phyloP scores from a whole-genome alignment of 192 early-diverging fungal genomes.

The Podila epicladia region DNA sequence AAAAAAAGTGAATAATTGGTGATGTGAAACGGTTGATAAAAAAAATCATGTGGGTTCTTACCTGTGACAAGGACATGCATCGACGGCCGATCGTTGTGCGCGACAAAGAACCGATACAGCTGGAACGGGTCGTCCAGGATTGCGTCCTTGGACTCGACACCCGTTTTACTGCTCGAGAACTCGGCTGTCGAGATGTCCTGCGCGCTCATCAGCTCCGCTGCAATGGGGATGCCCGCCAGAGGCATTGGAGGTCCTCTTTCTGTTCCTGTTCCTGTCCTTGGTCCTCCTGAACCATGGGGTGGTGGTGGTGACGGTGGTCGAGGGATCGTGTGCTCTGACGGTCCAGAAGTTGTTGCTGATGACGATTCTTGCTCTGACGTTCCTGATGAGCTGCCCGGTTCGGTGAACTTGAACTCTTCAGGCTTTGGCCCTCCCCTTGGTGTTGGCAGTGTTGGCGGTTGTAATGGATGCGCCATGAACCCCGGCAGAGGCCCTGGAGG shows the following conservation, averaged over 20 bases:
- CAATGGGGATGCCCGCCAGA: neutral
- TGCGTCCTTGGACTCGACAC: slow-evolving; percentile 25
- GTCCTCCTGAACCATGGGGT: too few species aligned
- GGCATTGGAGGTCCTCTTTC: neutral
- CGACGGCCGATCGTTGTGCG: slow-evolving; percentile 47
- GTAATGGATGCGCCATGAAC: neutral
- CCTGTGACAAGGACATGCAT: slow-evolving; percentile 53
- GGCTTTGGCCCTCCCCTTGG: too few species aligned
- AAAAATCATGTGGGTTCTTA: neutral
- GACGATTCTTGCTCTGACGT: too few species aligned
- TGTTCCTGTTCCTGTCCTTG: too few species aligned
- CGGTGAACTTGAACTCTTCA: too few species aligned
- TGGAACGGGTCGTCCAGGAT: slow-evolving; percentile 42
- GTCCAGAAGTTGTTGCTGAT: too few species aligned
- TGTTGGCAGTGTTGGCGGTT: neutral
- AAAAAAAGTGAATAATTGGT: neutral
- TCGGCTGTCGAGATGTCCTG: slow-evolving; percentile 24
- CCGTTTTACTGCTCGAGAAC: slow-evolving; percentile 5
- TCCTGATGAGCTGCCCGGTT: too few species aligned
- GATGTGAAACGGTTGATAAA: neutral
- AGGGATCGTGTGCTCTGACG: too few species aligned
- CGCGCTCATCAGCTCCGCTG: slow-evolving; percentile 3
- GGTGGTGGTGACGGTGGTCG: too few species aligned
- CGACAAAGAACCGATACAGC: slow-evolving; percentile 51
- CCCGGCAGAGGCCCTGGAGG: too few species aligned